A percentile compares a stretch with the other conserved stretches of the same genome.
phyloP scores from a whole-genome alignment of 441 rosid species.

The Gossypium schwendimanii region DNA sequence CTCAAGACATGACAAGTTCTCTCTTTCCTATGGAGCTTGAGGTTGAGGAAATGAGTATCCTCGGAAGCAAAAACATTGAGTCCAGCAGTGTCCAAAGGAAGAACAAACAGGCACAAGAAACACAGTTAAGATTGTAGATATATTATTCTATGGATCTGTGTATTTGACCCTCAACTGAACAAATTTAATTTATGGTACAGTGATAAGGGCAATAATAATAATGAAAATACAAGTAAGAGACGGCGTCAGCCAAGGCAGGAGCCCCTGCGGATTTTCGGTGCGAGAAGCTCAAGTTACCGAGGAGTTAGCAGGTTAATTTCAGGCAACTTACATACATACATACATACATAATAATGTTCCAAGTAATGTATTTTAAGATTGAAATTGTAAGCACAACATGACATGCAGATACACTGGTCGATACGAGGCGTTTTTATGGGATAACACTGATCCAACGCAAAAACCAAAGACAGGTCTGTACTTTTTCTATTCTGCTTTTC shows the following conservation, averaged over 20 bases:
- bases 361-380: neutral
- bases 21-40: neutral
- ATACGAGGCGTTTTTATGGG: conserved; percentile 17
- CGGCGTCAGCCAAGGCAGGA: neutral
- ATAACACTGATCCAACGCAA: conserved; percentile 1
- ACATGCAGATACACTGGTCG: neutral
- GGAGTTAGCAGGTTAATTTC: conserved; percentile 18
- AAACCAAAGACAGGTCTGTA: conserved; percentile 16
- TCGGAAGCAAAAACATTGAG: no score
- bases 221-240: neutral
- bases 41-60: neutral
- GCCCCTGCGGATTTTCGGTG: neutral
- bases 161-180: neutral
- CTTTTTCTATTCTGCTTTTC: neutral
- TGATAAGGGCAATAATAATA: neutral
- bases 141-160: neutral
- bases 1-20: neutral
- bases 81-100: neutral
- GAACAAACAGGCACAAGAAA: neutral
- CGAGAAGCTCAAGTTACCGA: conserved; percentile 4
- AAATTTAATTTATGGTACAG: neutral
- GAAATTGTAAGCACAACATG: neutral
- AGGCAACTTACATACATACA: no score
- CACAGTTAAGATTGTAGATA: neutral
- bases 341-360: no score